Evolutionary conservation across 2,329 filamentous ascomycete species (phyloP), one percentile per base, ranked within the genome.

Genomic region (Parastagonospora avenae): DNA sequence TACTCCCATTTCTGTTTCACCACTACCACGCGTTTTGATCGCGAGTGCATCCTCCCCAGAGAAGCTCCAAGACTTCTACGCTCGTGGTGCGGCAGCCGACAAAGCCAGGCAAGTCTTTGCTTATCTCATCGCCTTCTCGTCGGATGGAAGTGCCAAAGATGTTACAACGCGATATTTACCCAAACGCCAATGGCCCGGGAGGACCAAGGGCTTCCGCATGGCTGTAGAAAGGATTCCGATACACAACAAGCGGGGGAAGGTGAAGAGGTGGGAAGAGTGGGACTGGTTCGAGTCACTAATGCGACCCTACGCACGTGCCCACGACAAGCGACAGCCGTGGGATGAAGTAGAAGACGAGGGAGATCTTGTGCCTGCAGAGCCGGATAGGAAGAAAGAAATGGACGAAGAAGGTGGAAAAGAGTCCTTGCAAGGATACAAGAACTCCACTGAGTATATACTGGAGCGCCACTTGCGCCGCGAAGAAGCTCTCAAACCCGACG

Each of bases 141-240:
- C 84, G 2, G 92, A 97, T 67, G 91, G 90, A 2, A 92, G 91
- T 0, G 92, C 91, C 10, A 97, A 97, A 70, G 94, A 99, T 69
- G 89, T 99, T 12, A 99, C 94, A 0, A 87, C 94, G 9, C 85
- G 94, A 27, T 99, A 99, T 71, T 77, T 99, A 7, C 92, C 88
- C 64, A 85, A 88, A 16, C 89, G 89, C 50, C 82, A 88, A 46
- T 86, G 92, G 70, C 94, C 94, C 0, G 93, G 94, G 4, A 89
- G 92, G 60, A 96, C 93, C 0, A 97, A 96, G 68, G 91, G 92
- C 4, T 83, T 87, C 57, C 85, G 94, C 6, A 83, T 96, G 68
- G 85, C 88, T 0, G 70, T 86, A 2, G 91, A 95, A 62, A 96
- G 93, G 66, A 79, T 96, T 1, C 87, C 92, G 0, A 77, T 97